These are phyloP conservation scores for Backusella westeae DNA, from an alignment of 192 early-diverging fungal genomes.

Conservation along the genomic window DNA sequence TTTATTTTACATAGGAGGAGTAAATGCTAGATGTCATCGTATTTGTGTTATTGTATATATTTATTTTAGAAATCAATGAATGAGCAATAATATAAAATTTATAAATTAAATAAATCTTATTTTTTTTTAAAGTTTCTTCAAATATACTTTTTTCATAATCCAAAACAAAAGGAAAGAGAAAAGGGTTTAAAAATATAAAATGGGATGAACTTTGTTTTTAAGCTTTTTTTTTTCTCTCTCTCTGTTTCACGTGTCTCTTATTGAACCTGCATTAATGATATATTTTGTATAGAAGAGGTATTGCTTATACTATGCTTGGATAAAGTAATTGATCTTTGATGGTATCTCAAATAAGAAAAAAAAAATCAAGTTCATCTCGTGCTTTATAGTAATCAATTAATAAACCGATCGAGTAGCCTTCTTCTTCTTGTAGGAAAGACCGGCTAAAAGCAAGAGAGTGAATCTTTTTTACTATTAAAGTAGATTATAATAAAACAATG, in stretches of 20 bases:
- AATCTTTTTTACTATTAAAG: too few species aligned
- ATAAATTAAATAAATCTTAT: not conserved
- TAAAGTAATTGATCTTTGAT: not conserved
- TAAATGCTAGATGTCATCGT: not conserved
- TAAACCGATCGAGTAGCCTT: too few species aligned
- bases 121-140: not conserved
- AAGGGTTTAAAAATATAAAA: not conserved
- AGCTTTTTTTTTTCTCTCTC: not conserved
- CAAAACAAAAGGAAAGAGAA: not conserved
- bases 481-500: not conserved
- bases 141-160: not conserved
- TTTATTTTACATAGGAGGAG: not conserved
- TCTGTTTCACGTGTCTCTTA: conserved; percentile 3
- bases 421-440: too few species aligned
- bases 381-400: too few species aligned
- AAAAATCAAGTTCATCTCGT: not conserved
- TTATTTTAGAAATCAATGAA: not conserved
- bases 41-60: not conserved
- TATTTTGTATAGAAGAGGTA: not conserved
- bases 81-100: not conserved
- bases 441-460: too few species aligned
- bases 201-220: conserved; percentile 1
- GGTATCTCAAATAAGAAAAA: not conserved
- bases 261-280: not conserved
- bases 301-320: not conserved